Evolutionary conservation across 768 basidiomycete species (phyloP).

Genomic region (Tubosaeta sp.): DNA sequence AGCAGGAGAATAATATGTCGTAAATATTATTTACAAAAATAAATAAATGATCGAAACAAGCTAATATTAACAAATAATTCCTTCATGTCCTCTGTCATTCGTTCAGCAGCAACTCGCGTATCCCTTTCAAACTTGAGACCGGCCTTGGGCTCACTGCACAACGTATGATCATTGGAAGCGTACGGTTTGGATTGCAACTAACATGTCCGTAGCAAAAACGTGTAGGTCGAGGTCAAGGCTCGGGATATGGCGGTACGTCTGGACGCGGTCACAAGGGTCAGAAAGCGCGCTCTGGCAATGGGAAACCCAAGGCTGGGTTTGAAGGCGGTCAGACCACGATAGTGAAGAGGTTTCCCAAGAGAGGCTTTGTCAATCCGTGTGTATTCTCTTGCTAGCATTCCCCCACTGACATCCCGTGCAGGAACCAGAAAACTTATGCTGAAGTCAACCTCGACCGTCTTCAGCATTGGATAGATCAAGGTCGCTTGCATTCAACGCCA

Average conservation of each 20-base stretch:
- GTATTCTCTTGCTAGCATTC: constrained; percentile 27
- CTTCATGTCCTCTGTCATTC: constrained; percentile 35
- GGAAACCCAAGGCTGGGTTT: constrained; percentile 77
- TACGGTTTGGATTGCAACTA: not conserved
- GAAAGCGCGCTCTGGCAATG: constrained; percentile 86
- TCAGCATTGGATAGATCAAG: constrained; percentile 87
- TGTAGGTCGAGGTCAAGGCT: constrained; percentile 89
- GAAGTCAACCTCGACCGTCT: constrained; percentile 85
- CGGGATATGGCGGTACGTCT: constrained; percentile 87
- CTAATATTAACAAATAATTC: too few species aligned
- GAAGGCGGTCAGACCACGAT: constrained; percentile 98
- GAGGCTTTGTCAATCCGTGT: constrained; percentile 90
- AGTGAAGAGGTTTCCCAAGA: constrained; percentile 86
- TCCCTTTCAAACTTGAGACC: constrained; percentile 73
- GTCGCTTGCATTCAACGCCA: constrained; percentile 71
- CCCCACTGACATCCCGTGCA: constrained; percentile 27
- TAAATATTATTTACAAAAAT: too few species aligned
- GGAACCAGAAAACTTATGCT: constrained; percentile 71
- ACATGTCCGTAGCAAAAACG: constrained; percentile 73
- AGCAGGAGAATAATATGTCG: too few species aligned
- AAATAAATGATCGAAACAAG: not conserved
- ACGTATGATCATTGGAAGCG: constrained; percentile 38
- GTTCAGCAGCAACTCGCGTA: constrained; percentile 36
- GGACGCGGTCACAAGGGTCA: constrained; percentile 95
- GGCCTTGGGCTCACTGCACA: constrained; percentile 64